These are phyloP conservation scores for Aspergillus haitiensis DNA, from an alignment of 495 filamentous ascomycete species.

Conservation along the genomic window DNA sequence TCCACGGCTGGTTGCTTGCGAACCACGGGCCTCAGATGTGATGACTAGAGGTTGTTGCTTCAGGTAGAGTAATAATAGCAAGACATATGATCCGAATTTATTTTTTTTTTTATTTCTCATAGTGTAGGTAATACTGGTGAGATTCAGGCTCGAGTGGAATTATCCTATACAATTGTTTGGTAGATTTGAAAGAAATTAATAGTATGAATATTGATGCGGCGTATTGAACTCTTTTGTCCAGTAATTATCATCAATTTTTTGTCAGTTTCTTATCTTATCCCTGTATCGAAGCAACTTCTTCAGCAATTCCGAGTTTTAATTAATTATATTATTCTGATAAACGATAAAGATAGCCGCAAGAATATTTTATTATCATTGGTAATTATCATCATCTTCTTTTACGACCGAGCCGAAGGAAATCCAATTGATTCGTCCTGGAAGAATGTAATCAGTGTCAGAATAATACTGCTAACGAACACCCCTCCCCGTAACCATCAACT, in stretches of 20 bases:
- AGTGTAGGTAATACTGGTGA: neutral
- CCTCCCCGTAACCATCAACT: constrained; percentile 3
- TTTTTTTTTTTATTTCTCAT: neutral
- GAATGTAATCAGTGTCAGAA: too few species aligned
- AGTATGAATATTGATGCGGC: too few species aligned
- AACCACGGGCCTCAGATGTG: neutral
- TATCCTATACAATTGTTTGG: too few species aligned
- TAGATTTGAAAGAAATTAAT: too few species aligned
- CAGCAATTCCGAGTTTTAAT: too few species aligned
- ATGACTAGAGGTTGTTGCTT: neutral
- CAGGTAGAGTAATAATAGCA: neutral
- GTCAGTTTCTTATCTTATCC: neutral
- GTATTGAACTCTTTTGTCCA: neutral
- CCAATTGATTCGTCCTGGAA: too few species aligned
- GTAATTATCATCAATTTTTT: neutral
- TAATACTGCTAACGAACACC: too few species aligned
- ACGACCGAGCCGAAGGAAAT: too few species aligned
- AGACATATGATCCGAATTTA: neutral
- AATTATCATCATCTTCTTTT: neutral
- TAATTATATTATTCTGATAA: too few species aligned
- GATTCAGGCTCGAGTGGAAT: neutral
- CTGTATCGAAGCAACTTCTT: neutral
- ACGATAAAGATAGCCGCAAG: too few species aligned
- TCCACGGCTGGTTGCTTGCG: neutral
- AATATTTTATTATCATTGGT: neutral